Evolutionary conservation across 352 stramenopile genomes (phyloP), one percentile per base, ranked within the genome.

Genomic region (Globisporangium nunn): DNA sequence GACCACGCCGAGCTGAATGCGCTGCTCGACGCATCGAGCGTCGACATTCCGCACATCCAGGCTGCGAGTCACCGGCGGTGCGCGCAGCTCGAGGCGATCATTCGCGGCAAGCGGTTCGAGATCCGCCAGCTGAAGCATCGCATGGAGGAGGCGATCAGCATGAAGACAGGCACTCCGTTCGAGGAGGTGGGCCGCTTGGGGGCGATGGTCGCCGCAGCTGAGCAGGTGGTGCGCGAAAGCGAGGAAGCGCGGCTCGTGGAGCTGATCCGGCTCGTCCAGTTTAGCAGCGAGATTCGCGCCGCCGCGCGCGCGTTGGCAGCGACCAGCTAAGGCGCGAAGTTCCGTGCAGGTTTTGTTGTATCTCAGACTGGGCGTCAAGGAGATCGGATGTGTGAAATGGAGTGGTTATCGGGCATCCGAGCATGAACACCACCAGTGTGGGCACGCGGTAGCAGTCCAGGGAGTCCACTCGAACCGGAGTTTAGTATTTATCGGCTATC

Each of bases 61-160:
- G 50, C 55, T 1, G 61, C 74, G 12, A 76, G 69, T 40, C 81
- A 92, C 50, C 68, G 68, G 1, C 73, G 75, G 4, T 87, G 78
- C 40, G 71, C 69, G 8, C 61, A 61, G 10, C 18, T 81, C 0
- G 70, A 88, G 50, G 66, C 68, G 2, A 54, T 43, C 18, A 83
- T 92, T 45, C 61, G 59, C 28, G 55, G 65, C 1, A 77, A 77
- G 17, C 50, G 70, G 28, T 46, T 58, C 28, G 58, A 53, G 14
- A 63, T 90, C 6, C 54, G 64, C 5, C 58, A 33, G 43, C 63
- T 75, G 47, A 75, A 86, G 52, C 66, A 60, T 28, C 59, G 82
- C 2, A 74, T 92, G 72, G 70, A 85, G 37, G 72, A 87, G 8
- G 54, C 79, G n/a, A 75, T 92, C 35, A 70, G 52, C 31, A 67